Conservation (phyloP, 1,284 basidiomycete species). For the Boletus semigastroideus region DNA sequence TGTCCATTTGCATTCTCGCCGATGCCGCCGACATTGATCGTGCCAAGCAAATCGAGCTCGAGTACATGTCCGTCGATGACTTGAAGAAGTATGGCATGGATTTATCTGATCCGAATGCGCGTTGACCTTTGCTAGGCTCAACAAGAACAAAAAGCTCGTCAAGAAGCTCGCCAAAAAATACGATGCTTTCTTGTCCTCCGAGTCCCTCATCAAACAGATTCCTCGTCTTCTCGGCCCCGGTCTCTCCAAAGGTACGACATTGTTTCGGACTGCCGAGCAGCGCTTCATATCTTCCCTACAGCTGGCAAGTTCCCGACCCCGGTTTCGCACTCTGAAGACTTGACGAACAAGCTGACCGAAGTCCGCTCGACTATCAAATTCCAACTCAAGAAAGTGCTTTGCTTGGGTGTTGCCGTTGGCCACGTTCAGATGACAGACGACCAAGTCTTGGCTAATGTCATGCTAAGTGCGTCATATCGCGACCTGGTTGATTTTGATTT, state of each 20-base stretch:
- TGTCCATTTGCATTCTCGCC: conserved; percentile 99
- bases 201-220: conserved; percentile 99
- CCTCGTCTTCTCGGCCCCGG: conserved; percentile 99
- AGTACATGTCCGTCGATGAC: conserved; percentile 99
- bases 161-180: conserved; percentile 99
- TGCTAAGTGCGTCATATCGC: conserved; percentile 71
- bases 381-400: conserved; percentile 99
- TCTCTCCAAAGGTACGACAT: conserved; percentile 90
- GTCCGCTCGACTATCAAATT: conserved; percentile 99
- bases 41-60: conserved; percentile 95
- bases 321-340: conserved; percentile 91
- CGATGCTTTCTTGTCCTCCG: conserved; percentile 98
- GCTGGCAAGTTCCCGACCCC: conserved; percentile 99
- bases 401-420: conserved; percentile 97
- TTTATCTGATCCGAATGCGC: background rate
- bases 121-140: conserved; percentile 57
- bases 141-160: conserved; percentile 99
- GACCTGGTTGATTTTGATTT: background rate
- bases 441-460: conserved; percentile 95
- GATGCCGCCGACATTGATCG: conserved; percentile 99
- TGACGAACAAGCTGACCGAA: conserved; percentile 90
- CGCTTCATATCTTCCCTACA: conserved; percentile 28
- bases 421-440: conserved; percentile 98
- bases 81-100: conserved; percentile 89
- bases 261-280: background rate